Base-by-base conservation (phyloP, 345 rosid genomes). In the Eucalyptus caleyi region DNA sequence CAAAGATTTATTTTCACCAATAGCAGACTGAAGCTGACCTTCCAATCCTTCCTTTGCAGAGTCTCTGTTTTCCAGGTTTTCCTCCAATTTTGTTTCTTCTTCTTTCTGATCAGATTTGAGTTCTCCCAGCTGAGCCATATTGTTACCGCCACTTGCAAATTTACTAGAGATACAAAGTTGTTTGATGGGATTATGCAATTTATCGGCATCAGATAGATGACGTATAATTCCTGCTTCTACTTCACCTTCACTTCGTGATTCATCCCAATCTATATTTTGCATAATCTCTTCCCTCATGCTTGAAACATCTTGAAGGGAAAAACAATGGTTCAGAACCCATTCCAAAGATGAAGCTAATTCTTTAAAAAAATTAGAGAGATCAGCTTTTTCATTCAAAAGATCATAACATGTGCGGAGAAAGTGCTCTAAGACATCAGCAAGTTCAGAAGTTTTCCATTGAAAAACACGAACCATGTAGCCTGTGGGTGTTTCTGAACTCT, bases 241-340 rank as follows among this genome's bases (percentile, higher is more conserved):
- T 93, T 97, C 96, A 62, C 93, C 90, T 93, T 94, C 99, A 90
- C 95, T 95, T 60, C 87, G 90, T 21, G 95, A 86, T 86, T 94
- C 99, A 91, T 95, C 98, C 96, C 97, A 93, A 51, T 96, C 94
- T 49, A 93, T 92, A 77, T 94, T 94, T 92, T 95, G 96, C 93
- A 93, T 93, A 45, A 95, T 91, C 88, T 92, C 97, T 88, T 95
- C 94, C 92, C 91, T 95, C 97, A 95, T 97, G 96, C 96, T 95
- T 88, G 99, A 94, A 95, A 96, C 98, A 93, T 97, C 98, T 94
- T 97, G 99, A 86, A 97, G 93, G 88, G 99, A 96, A 90, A 97
- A 97, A 88, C 99, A 97, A 56, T 97, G 98, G 91, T 94, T 97
- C 89, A 96, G 93, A 86, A 94, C 94, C 99, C 99, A 98, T 88